Percentiles rank a stretch among this genome's conserved stretches.
Conservation (phyloP, 2,329 filamentous ascomycete genomes). For the Colletotrichum sidae region DNA sequence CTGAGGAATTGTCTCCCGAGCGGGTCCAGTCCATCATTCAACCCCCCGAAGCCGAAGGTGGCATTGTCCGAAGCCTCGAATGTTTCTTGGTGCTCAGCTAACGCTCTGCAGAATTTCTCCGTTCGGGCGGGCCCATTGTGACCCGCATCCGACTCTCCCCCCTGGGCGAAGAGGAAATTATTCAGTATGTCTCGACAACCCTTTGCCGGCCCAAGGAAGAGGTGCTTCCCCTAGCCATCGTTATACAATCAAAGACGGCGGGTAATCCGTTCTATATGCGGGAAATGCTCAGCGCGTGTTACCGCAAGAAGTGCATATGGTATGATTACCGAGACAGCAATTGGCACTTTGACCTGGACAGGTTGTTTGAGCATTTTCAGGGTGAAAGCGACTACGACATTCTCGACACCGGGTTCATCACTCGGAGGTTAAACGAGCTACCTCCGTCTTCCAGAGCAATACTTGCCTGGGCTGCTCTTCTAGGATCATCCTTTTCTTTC, state of each 20-base stretch:
- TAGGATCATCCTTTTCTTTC: conserved; percentile 88
- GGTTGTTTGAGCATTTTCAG: conserved; percentile 86
- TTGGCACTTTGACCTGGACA: conserved; percentile 89
- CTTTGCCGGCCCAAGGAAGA: conserved; percentile 80
- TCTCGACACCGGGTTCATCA: conserved; percentile 85
- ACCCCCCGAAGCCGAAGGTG: conserved; percentile 66
- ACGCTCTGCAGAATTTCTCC: conserved; percentile 53
- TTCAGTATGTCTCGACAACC: conserved; percentile 84
- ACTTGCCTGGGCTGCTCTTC: conserved; percentile 85
- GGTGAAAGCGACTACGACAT: conserved; percentile 82
- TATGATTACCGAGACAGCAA: conserved; percentile 86
- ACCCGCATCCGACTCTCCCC: conserved; percentile 80
- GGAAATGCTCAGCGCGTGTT: conserved; percentile 89
- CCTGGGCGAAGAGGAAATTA: conserved; percentile 82
- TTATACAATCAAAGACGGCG: conserved; percentile 88
- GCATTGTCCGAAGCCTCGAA: conserved; percentile 11
- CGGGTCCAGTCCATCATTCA: conserved; percentile 66
- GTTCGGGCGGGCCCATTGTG: conserved; percentile 63
- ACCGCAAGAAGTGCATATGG: conserved; percentile 88
- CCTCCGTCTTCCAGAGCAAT: conserved; percentile 80
- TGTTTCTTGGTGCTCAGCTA: conserved; percentile 39
- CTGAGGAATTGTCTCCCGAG: conserved; percentile 71
- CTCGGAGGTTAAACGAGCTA: conserved; percentile 80
- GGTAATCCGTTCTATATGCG: conserved; percentile 93
- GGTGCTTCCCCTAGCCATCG: conserved; percentile 80